Evolutionary conservation across 345 rosid genomes (phyloP), one percentile per base, ranked within the genome.

Genomic region (Hypericum perforatum): DNA sequence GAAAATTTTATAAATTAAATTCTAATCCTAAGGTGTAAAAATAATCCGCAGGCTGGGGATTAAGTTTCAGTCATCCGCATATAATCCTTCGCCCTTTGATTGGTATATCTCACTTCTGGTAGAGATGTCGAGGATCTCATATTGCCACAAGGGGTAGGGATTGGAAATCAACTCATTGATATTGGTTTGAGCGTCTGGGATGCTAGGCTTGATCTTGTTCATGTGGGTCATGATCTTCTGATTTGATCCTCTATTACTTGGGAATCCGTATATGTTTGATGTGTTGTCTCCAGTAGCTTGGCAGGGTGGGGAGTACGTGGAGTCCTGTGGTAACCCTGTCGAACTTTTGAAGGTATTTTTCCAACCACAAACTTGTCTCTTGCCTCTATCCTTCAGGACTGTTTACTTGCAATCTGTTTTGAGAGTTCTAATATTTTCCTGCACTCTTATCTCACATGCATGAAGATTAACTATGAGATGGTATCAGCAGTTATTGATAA

Each of bases 141-240:
- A 89, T 71, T 92, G 85, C 67, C 91, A 82, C 49, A 77, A 70
- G 76, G 89, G 89, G 37, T 71, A 73, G 65, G 95, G 89, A 62
- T 88, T 92, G 57, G n/a, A 95, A 81, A 76, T 97, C 98, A 57
- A 95, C 98, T n/a, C n/a, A n/a, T n/a, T n/a, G n/a, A n/a, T n/a
- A n/a, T n/a, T n/a, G n/a, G n/a, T n/a, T n/a, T n/a, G n/a, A n/a
- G n/a, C n/a, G n/a, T n/a, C n/a, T n/a, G n/a, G n/a, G n/a, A n/a
- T n/a, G n/a, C n/a, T n/a, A n/a, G n/a, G n/a, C n/a, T n/a, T n/a
- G n/a, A n/a, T n/a, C n/a, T n/a, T n/a, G n/a, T n/a, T n/a, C n/a
- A n/a, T n/a, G n/a, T n/a, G n/a, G n/a, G n/a, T n/a, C n/a, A n/a
- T n/a, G n/a, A n/a, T n/a, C n/a, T n/a, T n/a, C n/a, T n/a, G n/a